Base-by-base conservation (phyloP, 2,329 filamentous ascomycete species). In the Xylaria sp. region DNA sequence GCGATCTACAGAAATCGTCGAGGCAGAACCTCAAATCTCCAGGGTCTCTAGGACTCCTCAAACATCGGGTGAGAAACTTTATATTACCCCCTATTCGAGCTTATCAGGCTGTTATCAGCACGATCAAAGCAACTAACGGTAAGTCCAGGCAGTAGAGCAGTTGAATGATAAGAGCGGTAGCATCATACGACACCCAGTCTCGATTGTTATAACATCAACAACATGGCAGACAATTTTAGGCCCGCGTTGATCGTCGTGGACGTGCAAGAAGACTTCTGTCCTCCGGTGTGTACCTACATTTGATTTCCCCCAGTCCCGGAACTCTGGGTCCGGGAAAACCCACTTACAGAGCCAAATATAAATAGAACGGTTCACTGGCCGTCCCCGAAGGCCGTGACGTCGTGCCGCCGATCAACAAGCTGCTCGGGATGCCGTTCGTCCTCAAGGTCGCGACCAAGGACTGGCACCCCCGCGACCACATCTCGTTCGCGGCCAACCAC, bases 251-350 rank as follows among this genome's bases (percentile, higher is more conserved):
- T 97, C 57, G 87, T 97, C 12, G 91, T 97, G 63, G 94, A 98
- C 81, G 86, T 97, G 77, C 96, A 98, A 81, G 92, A 98, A 80
- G 95, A 98, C 83, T 98, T 98, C 80, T 97, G 94, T 80, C 92
- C 93, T 68, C 94, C 94, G 13, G 94, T 96, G 82, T 83, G 90
- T 83, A 58, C 28, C 28, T 28, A 28, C 37, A 48, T 41, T 41
- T 46, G 7, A 28, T 20, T 23, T 48, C 39, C 32, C 50, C 34
- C 32, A 10, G 32, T 59, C 58, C 68, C 46, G 46, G 55, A 6
- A 25, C 23, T 18, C 41, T 48, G 57, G 64, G 41, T 44, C 52
- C n/a, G 32, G 32, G 23, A 25, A 54, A 62, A 34, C 13, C 54
- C 59, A 58, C 73, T 74, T 57, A 79, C 66, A 18, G 46, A 39